Evolutionary conservation across 1,284 basidiomycete genomes (phyloP).

Genomic region (Moesziomyces globuligerus): DNA sequence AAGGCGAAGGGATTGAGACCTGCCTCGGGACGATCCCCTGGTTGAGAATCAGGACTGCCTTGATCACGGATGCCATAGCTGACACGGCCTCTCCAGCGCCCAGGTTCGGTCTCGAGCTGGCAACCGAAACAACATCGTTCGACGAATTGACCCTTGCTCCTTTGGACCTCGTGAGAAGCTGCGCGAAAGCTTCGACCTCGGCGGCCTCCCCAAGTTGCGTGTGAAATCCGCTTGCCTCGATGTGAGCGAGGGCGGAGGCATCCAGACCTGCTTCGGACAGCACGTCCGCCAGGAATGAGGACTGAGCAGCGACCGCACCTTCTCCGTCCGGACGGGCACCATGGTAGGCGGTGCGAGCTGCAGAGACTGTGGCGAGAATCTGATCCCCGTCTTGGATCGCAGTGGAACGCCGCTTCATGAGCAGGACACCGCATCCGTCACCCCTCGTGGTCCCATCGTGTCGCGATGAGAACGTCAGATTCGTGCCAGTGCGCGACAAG

Average conservation of each 20-base stretch:
- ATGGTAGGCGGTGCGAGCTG: slow-evolving; percentile 22
- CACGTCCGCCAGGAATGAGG: slow-evolving; percentile 12
- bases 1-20: slow-evolving; percentile 10
- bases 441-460: slow-evolving; percentile 47
- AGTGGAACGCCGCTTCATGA: slow-evolving; percentile 46
- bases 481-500: slow-evolving; percentile 33
- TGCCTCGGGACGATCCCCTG: slow-evolving; percentile 32
- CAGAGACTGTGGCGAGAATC: slow-evolving; percentile 41
- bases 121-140: slow-evolving; percentile 19
- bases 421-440: slow-evolving; percentile 47
- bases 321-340: background rate
- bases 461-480: slow-evolving; percentile 31
- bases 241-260: slow-evolving; percentile 21
- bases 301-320: slow-evolving; percentile 7
- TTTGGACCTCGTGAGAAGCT: background rate
- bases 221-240: slow-evolving; percentile 44
- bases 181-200: slow-evolving; percentile 40
- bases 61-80: slow-evolving; percentile 46
- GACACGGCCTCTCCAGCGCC: slow-evolving; percentile 48
- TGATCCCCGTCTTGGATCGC: slow-evolving; percentile 46
- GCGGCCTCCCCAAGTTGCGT: slow-evolving; percentile 27
- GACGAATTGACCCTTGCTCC: too few species aligned
- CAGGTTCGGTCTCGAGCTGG: slow-evolving; percentile 36
- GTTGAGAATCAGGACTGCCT: slow-evolving; percentile 40
- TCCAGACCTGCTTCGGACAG: slow-evolving; percentile 16